Percentiles rank a stretch among this genome's conserved stretches.
phyloP scores from a whole-genome alignment of 768 basidiomycete species.

The Fibroporia radiculosa region DNA sequence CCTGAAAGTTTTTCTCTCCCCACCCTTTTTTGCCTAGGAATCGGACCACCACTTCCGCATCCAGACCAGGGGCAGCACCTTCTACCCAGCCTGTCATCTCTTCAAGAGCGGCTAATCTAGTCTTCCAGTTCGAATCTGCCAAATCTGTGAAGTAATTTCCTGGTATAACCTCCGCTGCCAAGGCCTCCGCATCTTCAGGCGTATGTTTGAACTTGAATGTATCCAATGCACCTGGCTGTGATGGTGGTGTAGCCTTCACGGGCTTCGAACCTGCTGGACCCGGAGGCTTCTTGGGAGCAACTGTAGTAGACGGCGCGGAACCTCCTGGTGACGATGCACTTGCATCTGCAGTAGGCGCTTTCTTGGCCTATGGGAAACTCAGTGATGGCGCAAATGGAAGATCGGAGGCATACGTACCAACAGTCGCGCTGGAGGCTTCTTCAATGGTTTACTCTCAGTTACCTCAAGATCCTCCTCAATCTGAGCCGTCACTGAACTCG shows the following conservation, averaged over 20 bases:
- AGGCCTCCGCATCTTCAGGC: constrained; percentile 84
- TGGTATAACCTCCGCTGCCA: constrained; percentile 70
- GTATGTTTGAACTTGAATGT: constrained; percentile 87
- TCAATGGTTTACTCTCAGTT: constrained; percentile 34
- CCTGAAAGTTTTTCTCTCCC: constrained; percentile 99
- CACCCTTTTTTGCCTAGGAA: constrained; percentile 89
- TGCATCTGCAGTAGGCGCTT: constrained; percentile 32
- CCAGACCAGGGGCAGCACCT: constrained; percentile 51
- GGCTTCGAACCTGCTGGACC: constrained; percentile 32
- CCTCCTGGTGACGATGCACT: constrained; percentile 14
- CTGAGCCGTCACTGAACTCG: constrained; percentile 23
- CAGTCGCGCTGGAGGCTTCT: constrained; percentile 46
- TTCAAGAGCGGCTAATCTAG: constrained; percentile 78
- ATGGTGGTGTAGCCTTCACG: constrained; percentile 40
- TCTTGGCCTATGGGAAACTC: constrained; percentile 39
- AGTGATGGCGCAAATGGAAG: neutral
- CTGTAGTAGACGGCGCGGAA: constrained; percentile 18
- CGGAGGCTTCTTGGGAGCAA: constrained; percentile 38
- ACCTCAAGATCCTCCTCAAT: constrained; percentile 26
- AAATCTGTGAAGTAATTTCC: constrained; percentile 60
- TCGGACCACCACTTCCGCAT: constrained; percentile 84
- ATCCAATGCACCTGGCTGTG: constrained; percentile 55
- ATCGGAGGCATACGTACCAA: constrained; percentile 26
- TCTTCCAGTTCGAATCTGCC: constrained; percentile 91
- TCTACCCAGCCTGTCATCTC: constrained; percentile 83